Evolutionary conservation across 176 grass and related monocot species (phyloP).

Genomic region (Oryza punctata): DNA sequence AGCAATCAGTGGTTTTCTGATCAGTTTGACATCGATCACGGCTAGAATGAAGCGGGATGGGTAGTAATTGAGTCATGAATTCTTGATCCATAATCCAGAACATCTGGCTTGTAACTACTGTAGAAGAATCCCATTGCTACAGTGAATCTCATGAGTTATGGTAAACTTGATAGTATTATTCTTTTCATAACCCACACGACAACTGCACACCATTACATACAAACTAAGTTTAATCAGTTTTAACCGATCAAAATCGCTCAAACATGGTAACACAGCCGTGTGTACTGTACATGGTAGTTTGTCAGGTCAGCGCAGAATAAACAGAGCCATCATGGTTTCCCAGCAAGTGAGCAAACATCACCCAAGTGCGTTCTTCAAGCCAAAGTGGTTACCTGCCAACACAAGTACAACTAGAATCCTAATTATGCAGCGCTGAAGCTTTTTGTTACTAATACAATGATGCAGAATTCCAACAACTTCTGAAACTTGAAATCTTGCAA

Average conservation of each 20-base stretch:
- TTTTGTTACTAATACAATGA: slow-evolving; percentile 20
- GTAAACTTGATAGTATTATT: not conserved
- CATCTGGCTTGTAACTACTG: too few relatives aligned
- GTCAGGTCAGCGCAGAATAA: not conserved
- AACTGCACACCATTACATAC: too few relatives aligned
- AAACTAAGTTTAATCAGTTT: not conserved
- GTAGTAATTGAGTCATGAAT: too few relatives aligned
- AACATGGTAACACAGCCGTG: not conserved
- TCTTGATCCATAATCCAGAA: too few relatives aligned
- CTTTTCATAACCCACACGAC: too few relatives aligned
- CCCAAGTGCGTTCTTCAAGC: not conserved
- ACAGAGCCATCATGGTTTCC: not conserved
- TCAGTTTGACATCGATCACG: too few relatives aligned
- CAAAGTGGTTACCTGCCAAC: not conserved
- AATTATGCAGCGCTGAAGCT: not conserved
- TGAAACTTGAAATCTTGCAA: slow-evolving; percentile 27
- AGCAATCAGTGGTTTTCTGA: too few relatives aligned
- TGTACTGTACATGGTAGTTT: not conserved
- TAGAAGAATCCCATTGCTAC: too few relatives aligned
- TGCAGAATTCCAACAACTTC: slow-evolving; percentile 9
- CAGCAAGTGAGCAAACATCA: not conserved
- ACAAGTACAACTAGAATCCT: not conserved
- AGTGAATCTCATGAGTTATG: not conserved
- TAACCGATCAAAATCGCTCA: not conserved
- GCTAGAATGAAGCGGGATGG: too few relatives aligned